Conservation (phyloP, 805 yeast genomes). For the Peterozyma xylosa region DNA sequence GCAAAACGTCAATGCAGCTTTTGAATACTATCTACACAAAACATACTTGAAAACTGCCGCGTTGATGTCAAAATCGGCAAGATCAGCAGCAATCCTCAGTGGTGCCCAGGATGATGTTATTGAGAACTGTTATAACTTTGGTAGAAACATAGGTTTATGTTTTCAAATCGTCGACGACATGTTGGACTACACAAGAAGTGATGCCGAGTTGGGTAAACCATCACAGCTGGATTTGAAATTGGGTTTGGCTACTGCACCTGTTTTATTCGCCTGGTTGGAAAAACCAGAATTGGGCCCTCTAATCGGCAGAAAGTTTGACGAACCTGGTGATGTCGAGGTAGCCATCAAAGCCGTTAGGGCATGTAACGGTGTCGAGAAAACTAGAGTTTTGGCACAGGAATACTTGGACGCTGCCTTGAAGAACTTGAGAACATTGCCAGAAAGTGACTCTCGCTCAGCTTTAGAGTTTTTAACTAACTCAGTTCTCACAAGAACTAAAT, state of each 20-base stretch:
- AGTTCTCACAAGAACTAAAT: conserved; percentile 75
- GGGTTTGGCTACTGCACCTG: conserved; percentile 96
- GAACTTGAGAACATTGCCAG: conserved; percentile 71
- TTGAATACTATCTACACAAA: conserved; percentile 91
- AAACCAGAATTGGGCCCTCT: conserved; percentile 78
- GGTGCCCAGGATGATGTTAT: conserved; percentile 73
- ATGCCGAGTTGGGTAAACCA: conserved; percentile 84
- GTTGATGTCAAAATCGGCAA: conserved; percentile 84
- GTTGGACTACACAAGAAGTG: conserved; percentile 89
- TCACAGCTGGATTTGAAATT: conserved; percentile 90
- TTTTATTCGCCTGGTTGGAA: conserved; percentile 87
- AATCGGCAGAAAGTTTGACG: conserved; percentile 74
- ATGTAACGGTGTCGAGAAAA: conserved; percentile 69
- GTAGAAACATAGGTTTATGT: conserved; percentile 88
- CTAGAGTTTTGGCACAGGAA: conserved; percentile 66
- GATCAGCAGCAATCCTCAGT: conserved; percentile 89
- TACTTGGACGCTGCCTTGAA: conserved; percentile 71
- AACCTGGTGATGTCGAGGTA: conserved; percentile 77
- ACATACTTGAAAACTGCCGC: conserved; percentile 95
- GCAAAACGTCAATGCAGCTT: conserved; percentile 75
- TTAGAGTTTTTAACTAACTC: conserved; percentile 78
- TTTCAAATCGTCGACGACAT: conserved; percentile 96
- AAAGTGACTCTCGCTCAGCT: conserved; percentile 84
- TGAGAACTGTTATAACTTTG: conserved; percentile 84
- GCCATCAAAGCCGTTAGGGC: conserved; percentile 69